These are phyloP conservation scores for Sclerotinia minor DNA, from an alignment of 2,329 filamentous ascomycete species.

Conservation along the genomic window DNA sequence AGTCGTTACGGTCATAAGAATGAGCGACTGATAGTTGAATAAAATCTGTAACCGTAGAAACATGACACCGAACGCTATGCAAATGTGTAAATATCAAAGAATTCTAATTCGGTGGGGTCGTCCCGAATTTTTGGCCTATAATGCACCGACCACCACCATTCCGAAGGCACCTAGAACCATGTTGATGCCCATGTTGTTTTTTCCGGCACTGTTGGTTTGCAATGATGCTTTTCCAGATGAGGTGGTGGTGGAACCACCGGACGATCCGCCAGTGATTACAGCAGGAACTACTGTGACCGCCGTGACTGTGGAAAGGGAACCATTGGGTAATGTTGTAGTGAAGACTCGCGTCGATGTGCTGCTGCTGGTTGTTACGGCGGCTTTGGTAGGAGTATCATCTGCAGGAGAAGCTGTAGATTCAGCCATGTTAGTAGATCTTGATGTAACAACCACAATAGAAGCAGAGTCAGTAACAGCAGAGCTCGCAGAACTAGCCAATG, in stretches of 20 bases:
- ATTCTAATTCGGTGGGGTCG: slow-evolving; percentile 10
- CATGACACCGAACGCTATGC: slow-evolving; percentile 24
- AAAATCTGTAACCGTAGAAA: slow-evolving; percentile 22
- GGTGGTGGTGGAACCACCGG: slow-evolving; percentile 15
- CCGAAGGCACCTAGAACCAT: slow-evolving; percentile 35
- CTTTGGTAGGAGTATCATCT: slow-evolving; percentile 23
- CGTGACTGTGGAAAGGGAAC: slow-evolving; percentile 35
- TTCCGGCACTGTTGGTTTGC: slow-evolving; percentile 33
- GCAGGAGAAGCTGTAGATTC: slow-evolving; percentile 26
- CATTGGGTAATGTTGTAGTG: slow-evolving; percentile 36
- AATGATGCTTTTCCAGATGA: slow-evolving; percentile 33
- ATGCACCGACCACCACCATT: slow-evolving; percentile 29
- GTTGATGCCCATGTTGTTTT: slow-evolving; percentile 28
- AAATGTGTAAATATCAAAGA: slow-evolving; percentile 27
- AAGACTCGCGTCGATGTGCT: slow-evolving; percentile 30
- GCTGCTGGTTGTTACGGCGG: slow-evolving; percentile 25
- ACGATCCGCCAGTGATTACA: slow-evolving; percentile 29
- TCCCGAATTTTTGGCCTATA: slow-evolving; percentile 27
- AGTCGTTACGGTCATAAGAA: slow-evolving; percentile 26
- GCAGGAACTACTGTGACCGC: slow-evolving; percentile 36
- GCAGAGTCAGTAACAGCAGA: slow-evolving; percentile 25
- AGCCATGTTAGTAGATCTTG: slow-evolving; percentile 27
- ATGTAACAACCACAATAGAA: slow-evolving; percentile 23
- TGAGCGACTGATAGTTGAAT: slow-evolving; percentile 25
- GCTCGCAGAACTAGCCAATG: slow-evolving; percentile 25